Percentiles rank a stretch among this genome's conserved stretches.
phyloP scores from a whole-genome alignment of 306 rosid genomes.

The Hippophae tibetana region DNA sequence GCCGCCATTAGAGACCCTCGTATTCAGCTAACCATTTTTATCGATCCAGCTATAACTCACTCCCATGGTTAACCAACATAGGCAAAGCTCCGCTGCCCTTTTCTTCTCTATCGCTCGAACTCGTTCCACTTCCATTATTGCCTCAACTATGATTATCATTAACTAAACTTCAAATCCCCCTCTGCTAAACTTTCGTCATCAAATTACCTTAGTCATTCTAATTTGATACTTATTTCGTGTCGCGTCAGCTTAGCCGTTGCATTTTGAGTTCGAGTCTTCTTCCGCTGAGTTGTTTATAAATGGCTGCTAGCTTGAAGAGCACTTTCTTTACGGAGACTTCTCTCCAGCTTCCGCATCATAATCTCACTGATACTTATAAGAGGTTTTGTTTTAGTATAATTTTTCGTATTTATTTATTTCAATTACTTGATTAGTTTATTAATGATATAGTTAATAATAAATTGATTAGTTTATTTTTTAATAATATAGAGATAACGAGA shows the following conservation, averaged over 20 bases:
- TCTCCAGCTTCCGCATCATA: slow-evolving; percentile 40
- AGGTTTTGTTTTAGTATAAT: slow-evolving; percentile 22
- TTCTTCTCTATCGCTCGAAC: background rate
- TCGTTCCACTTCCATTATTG: background rate
- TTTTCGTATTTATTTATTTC: background rate
- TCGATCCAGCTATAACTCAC: too few relatives aligned
- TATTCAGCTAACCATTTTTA: too few relatives aligned
- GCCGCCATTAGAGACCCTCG: too few relatives aligned
- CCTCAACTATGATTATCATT: slow-evolving; percentile 9
- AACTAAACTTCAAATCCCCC: slow-evolving; percentile 8
- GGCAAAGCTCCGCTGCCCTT: background rate
- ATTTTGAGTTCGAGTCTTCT: background rate
- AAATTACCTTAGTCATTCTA: background rate
- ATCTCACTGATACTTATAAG: slow-evolving; percentile 18
- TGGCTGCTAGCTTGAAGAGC: slow-evolving; percentile 39
- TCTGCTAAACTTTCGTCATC: background rate
- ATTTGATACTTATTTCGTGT: background rate
- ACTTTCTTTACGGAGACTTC: slow-evolving; percentile 30
- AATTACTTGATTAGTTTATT: slow-evolving; percentile 1
- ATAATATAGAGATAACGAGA: background rate
- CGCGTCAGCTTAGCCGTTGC: background rate
- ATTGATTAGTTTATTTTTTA: background rate
- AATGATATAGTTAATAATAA: background rate
- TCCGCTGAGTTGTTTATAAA: background rate
- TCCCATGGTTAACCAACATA: too few relatives aligned